These are phyloP conservation scores for Cadophora sp. DNA, from an alignment of 2,329 filamentous ascomycete genomes.

Conservation along the genomic window DNA sequence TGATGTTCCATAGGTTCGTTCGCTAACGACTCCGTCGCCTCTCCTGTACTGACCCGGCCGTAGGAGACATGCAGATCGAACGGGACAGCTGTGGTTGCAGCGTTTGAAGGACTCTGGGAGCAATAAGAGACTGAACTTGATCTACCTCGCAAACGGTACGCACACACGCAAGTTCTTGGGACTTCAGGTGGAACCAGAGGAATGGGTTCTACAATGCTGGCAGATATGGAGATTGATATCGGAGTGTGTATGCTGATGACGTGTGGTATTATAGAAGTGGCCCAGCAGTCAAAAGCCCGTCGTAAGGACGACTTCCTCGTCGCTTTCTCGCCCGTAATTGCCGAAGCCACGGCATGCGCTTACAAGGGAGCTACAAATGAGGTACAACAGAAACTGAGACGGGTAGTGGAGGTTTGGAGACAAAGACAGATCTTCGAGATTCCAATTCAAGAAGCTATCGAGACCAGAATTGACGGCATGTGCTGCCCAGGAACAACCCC, in stretches of 20 bases:
- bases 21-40: conserved; percentile 30
- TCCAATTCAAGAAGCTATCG: conserved; percentile 81
- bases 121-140: conserved; percentile 84
- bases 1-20: conserved; percentile 99
- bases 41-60: conserved; percentile 42
- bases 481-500: not conserved
- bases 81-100: conserved; percentile 90
- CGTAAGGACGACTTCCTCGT: conserved; percentile 91
- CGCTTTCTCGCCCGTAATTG: conserved; percentile 90
- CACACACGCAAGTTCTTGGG: not conserved
- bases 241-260: conserved; percentile 32
- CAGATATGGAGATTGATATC: conserved; percentile 24
- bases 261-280: conserved; percentile 71
- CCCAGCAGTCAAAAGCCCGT: conserved; percentile 92
- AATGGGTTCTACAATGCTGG: not conserved
- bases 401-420: conserved; percentile 95
- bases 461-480: conserved; percentile 79
- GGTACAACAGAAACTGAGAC: conserved; percentile 83
- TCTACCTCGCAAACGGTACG: conserved; percentile 95
- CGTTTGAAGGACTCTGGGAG: conserved; percentile 86
- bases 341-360: conserved; percentile 86
- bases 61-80: conserved; percentile 91
- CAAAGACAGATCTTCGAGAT: conserved; percentile 83
- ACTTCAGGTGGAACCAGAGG: not conserved
- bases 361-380: conserved; percentile 90